Conservation (phyloP, 768 basidiomycete species). For the Mycena alexandri region DNA sequence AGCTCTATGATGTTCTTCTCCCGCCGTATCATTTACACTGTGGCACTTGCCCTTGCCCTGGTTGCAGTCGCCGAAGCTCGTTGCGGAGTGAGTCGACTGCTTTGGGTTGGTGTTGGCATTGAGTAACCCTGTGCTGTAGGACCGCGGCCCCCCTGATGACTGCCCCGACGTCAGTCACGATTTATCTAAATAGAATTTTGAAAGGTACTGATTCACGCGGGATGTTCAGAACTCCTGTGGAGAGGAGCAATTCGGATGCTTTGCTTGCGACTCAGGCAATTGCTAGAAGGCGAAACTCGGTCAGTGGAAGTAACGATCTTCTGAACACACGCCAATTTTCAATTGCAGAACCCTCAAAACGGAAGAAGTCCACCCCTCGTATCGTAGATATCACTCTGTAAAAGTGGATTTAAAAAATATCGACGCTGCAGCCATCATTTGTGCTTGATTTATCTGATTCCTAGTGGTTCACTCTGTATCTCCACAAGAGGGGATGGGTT, state of each 20-base stretch:
- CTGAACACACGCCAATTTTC: too few relatives aligned
- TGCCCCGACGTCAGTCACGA: conserved; percentile 13
- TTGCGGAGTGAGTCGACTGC: conserved; percentile 6
- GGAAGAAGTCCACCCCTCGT: too few relatives aligned
- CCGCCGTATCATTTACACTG: conserved; percentile 10
- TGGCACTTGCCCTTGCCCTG: conserved; percentile 12
- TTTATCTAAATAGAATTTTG: neutral
- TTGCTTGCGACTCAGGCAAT: conserved; percentile 15
- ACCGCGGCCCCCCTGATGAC: conserved; percentile 14
- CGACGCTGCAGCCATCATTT: too few relatives aligned
- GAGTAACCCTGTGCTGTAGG: neutral
- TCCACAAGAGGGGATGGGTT: too few relatives aligned
- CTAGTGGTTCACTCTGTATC: too few relatives aligned
- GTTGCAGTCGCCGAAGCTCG: conserved; percentile 5
- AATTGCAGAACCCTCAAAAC: too few relatives aligned
- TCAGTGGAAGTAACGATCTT: too few relatives aligned
- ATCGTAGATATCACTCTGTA: too few relatives aligned
- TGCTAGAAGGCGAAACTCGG: neutral
- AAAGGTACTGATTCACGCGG: neutral
- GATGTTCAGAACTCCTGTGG: conserved; percentile 15
- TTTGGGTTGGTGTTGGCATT: neutral
- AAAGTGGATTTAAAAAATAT: too few relatives aligned
- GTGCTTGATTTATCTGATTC: too few relatives aligned
- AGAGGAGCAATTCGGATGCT: conserved; percentile 4
- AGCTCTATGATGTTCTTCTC: conserved; percentile 12